Percentiles rank a stretch among this genome's conserved stretches.
These are phyloP conservation scores for Saccharomycopsis malanga DNA, from an alignment of 805 yeast genomes.

Conservation along the genomic window DNA sequence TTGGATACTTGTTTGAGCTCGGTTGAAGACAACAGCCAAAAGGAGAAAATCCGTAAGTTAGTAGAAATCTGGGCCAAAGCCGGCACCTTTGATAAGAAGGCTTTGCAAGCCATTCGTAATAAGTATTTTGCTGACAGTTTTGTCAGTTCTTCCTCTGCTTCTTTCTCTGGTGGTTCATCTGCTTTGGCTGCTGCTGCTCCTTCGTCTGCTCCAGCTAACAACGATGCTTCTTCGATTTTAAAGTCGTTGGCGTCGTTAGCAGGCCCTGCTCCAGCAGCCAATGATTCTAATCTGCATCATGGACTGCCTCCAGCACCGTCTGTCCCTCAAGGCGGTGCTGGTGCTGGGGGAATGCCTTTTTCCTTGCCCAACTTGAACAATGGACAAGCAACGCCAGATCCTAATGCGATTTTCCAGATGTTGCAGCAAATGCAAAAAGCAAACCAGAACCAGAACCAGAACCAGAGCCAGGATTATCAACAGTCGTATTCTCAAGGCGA, in stretches of 20 bases:
- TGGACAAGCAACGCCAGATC: conserved; percentile 27
- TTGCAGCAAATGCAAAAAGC: conserved; percentile 29
- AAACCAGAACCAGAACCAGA: conserved; percentile 16
- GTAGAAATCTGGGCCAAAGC: conserved; percentile 91
- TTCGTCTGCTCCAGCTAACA: conserved; percentile 29
- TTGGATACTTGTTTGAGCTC: conserved; percentile 9
- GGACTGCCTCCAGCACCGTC: too few relatives aligned
- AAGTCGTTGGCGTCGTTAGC: conserved; percentile 66
- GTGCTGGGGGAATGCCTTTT: conserved; percentile 10
- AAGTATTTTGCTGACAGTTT: conserved; percentile 41
- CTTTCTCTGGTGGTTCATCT: conserved; percentile 35
- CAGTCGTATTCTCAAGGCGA: not conserved
- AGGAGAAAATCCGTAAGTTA: conserved; percentile 71
- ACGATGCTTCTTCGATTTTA: conserved; percentile 55
- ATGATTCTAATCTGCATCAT: conserved; percentile 11
- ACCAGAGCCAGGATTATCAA: conserved; percentile 15
- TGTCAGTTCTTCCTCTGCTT: conserved; percentile 32
- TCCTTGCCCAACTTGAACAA: not conserved
- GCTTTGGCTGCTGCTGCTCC: conserved; percentile 24
- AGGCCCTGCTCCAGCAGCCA: conserved; percentile 31
- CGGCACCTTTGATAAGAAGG: conserved; percentile 58
- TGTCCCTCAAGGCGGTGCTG: not conserved
- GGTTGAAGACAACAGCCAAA: conserved; percentile 33
- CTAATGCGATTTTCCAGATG: conserved; percentile 36
- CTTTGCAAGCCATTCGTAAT: conserved; percentile 47